These are phyloP conservation scores for Phaeotremella skinneri DNA, from an alignment of 768 basidiomycete genomes.

Conservation along the genomic window DNA sequence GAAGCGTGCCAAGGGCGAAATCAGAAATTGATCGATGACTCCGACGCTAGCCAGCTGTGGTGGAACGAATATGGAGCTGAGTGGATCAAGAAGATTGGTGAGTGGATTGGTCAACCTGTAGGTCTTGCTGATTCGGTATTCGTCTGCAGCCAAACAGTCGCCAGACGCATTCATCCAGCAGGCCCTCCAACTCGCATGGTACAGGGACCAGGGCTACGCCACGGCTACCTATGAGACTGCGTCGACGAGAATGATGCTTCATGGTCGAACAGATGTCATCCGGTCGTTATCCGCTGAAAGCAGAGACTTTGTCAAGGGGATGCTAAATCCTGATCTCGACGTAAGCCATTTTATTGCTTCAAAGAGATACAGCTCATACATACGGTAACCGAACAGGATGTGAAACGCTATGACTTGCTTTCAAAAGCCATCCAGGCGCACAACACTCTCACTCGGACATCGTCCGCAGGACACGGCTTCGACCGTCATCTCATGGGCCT, in stretches of 20 bases:
- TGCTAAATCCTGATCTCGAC: conserved; percentile 57
- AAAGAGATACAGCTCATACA: neutral
- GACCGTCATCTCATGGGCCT: conserved; percentile 90
- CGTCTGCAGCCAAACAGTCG: conserved; percentile 56
- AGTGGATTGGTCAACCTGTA: conserved; percentile 36
- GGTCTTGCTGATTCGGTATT: conserved; percentile 5
- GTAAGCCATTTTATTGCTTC: conserved; percentile 44
- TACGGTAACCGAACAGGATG: conserved; percentile 51
- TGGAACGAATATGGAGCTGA: conserved; percentile 78
- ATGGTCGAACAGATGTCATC: conserved; percentile 87
- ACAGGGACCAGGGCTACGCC: conserved; percentile 68
- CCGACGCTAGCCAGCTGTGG: conserved; percentile 78
- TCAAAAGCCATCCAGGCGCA: conserved; percentile 70
- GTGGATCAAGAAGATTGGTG: conserved; percentile 78
- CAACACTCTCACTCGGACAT: conserved; percentile 67
- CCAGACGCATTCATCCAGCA: conserved; percentile 90
- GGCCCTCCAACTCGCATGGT: conserved; percentile 88
- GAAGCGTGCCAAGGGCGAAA: conserved; percentile 62
- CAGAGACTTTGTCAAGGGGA: conserved; percentile 71
- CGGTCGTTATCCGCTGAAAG: conserved; percentile 71
- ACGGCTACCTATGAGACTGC: conserved; percentile 93
- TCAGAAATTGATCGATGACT: conserved; percentile 64
- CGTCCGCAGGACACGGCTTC: conserved; percentile 76
- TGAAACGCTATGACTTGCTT: conserved; percentile 58
- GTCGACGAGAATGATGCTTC: conserved; percentile 78